Evolutionary conservation across 1,284 basidiomycete genomes (phyloP).

Genomic region (Irpex rosettiformis): DNA sequence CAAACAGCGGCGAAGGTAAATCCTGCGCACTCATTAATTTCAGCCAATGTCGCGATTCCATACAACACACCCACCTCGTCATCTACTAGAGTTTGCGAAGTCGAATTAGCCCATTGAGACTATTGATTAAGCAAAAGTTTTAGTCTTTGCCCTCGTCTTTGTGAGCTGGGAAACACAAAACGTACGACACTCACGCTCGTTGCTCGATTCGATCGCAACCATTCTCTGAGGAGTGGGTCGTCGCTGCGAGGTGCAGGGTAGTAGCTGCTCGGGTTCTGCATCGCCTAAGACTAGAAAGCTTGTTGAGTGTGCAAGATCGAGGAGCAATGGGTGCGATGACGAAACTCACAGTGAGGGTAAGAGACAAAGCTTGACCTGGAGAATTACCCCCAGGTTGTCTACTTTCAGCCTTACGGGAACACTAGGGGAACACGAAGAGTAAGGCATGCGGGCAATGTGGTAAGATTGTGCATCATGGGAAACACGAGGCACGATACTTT

Average conservation of each 20-base stretch:
- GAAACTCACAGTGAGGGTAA: slow-evolving; percentile 12
- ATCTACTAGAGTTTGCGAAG: slow-evolving; percentile 17
- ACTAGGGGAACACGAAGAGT: background rate
- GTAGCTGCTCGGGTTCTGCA: slow-evolving; percentile 24
- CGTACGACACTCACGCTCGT: slow-evolving; percentile 20
- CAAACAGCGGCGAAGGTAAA: slow-evolving; percentile 6
- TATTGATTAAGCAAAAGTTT: slow-evolving; percentile 7
- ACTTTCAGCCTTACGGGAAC: background rate
- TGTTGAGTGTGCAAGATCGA: background rate
- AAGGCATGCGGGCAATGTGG: background rate
- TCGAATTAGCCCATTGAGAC: slow-evolving; percentile 23
- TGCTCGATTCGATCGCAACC: slow-evolving; percentile 22
- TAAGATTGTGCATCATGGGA: slow-evolving; percentile 6
- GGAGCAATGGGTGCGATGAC: slow-evolving; percentile 7
- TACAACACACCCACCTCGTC: slow-evolving; percentile 8
- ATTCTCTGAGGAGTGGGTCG: slow-evolving; percentile 23
- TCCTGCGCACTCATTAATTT: slow-evolving; percentile 3
- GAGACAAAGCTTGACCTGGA: slow-evolving; percentile 3
- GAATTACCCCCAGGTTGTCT: background rate
- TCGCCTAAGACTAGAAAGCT: slow-evolving; percentile 7
- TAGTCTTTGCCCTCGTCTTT: too few species aligned
- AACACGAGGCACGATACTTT: slow-evolving; percentile 7
- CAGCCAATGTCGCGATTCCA: background rate
- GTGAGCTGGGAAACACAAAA: background rate
- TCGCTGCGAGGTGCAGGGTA: slow-evolving; percentile 20